phyloP scores from a whole-genome alignment of 345 rosid genomes.

The Syzygium aqueum region DNA sequence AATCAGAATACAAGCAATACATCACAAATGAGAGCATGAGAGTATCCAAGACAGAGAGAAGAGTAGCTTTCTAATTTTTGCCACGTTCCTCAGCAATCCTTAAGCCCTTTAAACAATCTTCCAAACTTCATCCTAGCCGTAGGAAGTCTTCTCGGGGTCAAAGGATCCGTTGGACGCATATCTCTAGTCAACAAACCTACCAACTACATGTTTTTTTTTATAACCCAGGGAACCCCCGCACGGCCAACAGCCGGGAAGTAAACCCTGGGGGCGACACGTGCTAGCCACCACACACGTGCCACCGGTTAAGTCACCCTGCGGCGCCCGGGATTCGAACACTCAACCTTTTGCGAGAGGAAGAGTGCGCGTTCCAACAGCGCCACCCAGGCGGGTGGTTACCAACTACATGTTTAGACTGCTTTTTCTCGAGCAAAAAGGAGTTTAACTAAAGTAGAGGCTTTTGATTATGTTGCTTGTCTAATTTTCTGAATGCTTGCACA shows the following conservation, averaged over 20 bases:
- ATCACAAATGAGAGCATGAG: neutral
- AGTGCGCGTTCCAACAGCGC: too few species aligned
- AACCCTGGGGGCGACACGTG: too few species aligned
- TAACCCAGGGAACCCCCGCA: too few species aligned
- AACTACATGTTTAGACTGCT: neutral
- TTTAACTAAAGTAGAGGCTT: neutral
- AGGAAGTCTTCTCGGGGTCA: neutral
- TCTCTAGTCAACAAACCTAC: neutral
- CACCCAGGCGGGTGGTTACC: too few species aligned
- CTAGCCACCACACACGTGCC: too few species aligned
- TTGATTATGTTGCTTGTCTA: neutral
- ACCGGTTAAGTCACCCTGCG: too few species aligned
- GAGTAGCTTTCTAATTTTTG: neutral
- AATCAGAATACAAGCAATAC: neutral
- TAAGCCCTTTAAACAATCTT: neutral
- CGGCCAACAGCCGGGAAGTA: too few species aligned
- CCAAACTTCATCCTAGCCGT: neutral
- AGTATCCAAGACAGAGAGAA: neutral
- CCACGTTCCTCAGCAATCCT: neutral
- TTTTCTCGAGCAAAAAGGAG: neutral
- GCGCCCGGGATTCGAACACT: too few species aligned
- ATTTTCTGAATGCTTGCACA: neutral
- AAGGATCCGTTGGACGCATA: neutral
- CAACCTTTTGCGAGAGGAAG: too few species aligned
- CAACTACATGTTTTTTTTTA: neutral